These are phyloP conservation scores for Talaromyces atroroseus DNA, from an alignment of 2,329 filamentous ascomycete species.

Conservation along the genomic window DNA sequence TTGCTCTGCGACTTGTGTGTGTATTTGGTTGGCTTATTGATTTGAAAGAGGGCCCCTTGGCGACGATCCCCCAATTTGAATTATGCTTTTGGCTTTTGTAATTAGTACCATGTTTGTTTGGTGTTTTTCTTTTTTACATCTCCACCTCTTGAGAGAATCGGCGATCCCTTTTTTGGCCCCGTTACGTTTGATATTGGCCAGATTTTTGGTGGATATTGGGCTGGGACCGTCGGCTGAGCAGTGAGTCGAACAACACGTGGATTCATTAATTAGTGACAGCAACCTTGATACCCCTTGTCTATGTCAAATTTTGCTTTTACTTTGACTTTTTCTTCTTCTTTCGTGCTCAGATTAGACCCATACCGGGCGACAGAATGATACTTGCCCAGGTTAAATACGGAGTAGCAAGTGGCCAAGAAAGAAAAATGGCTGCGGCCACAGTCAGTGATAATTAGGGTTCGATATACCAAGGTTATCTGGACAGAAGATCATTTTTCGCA, in stretches of 20 bases:
- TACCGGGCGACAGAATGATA: background rate
- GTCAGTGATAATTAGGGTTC: background rate
- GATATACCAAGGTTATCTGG: background rate
- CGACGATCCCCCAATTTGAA: background rate
- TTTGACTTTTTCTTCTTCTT: background rate
- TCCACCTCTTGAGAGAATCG: background rate
- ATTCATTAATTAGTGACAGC: background rate
- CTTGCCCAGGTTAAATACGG: background rate
- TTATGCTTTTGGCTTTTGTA: background rate
- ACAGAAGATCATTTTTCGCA: background rate
- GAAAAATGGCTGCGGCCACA: no score
- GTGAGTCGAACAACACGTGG: background rate
- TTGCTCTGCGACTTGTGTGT: background rate
- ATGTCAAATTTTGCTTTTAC: background rate
- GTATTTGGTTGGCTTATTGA: background rate
- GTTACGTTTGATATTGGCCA: background rate
- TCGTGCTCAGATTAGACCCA: background rate
- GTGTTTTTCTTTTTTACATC: background rate
- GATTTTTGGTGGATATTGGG: background rate
- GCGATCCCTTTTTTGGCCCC: background rate
- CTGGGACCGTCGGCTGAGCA: background rate
- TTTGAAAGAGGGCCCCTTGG: background rate
- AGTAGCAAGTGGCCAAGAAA: background rate
- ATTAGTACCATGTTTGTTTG: background rate
- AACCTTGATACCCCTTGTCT: background rate